A percentile compares a stretch with the other conserved stretches of the same genome.
Evolutionary conservation across 2,329 filamentous ascomycete genomes (phyloP).

Genomic region (Alternaria sp.): DNA sequence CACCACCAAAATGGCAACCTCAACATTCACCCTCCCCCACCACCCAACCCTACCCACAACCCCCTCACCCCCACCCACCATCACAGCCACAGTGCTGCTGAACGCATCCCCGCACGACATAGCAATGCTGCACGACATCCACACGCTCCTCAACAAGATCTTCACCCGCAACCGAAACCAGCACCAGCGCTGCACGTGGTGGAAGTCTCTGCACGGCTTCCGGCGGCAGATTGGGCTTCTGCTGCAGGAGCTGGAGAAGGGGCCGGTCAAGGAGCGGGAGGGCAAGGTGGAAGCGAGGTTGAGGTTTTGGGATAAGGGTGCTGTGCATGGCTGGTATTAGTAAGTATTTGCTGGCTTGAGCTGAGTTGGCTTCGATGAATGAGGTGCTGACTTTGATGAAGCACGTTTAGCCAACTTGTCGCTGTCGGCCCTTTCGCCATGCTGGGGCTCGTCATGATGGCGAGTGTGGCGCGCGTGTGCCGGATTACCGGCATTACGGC

Average conservation of each 20-base stretch:
- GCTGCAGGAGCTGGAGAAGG: slow-evolving; percentile 40
- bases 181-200: slow-evolving; percentile 83
- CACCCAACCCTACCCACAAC: not conserved
- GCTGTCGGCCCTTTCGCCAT: slow-evolving; percentile 55
- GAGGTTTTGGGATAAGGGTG: slow-evolving; percentile 48
- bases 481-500: slow-evolving; percentile 50
- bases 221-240: slow-evolving; percentile 70
- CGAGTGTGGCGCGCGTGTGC: slow-evolving; percentile 50
- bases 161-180: slow-evolving; percentile 90
- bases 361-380: too few species aligned
- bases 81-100: slow-evolving; percentile 5
- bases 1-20: not conserved
- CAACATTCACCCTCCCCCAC: not conserved
- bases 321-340: slow-evolving; percentile 46
- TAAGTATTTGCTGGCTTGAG: slow-evolving; percentile 35
- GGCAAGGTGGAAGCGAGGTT: slow-evolving; percentile 40
- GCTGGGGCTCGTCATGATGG: slow-evolving; percentile 54
- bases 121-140: slow-evolving; percentile 46
- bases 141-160: slow-evolving; percentile 71
- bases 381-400: too few species aligned
- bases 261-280: slow-evolving; percentile 13
- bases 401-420: slow-evolving; percentile 54
- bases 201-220: slow-evolving; percentile 73
- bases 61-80: not conserved
- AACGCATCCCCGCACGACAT: slow-evolving; percentile 31